phyloP scores from a whole-genome alignment of 1,139 yeast species.

The Yamadazyma songkhlaensis region DNA sequence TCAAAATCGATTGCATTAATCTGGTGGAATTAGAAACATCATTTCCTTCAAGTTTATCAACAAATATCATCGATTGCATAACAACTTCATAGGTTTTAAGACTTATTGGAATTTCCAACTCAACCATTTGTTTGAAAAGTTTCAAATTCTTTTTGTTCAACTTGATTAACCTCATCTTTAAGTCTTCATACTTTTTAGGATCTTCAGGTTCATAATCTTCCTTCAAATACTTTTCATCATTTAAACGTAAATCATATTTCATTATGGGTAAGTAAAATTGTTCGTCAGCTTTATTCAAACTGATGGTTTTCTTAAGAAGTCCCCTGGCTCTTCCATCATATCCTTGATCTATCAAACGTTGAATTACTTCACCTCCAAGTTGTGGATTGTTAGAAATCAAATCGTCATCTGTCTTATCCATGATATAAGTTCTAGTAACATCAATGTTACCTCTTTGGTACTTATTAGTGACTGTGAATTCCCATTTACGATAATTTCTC shows the following conservation, averaged over 20 bases:
- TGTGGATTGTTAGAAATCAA: conserved; percentile 1
- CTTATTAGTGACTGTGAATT: conserved; percentile 7
- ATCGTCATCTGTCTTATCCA: conserved; percentile 7
- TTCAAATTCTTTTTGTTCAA: conserved; percentile 18
- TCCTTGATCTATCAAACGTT: conserved; percentile 3
- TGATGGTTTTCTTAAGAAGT: conserved; percentile 13
- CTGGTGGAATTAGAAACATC: conserved; percentile 25
- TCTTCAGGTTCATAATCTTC: conserved; percentile 3
- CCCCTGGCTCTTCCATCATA: conserved; percentile 1
- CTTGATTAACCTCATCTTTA: neutral
- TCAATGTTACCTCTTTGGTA: conserved; percentile 9
- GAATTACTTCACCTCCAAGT: conserved; percentile 24
- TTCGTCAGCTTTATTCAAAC: conserved; percentile 3
- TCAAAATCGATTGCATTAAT: conserved; percentile 31
- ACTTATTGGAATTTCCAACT: conserved; percentile 26
- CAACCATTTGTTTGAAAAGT: conserved; percentile 41
- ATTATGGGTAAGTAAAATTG: conserved; percentile 23
- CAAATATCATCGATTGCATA: conserved; percentile 39
- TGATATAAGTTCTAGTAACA: conserved; percentile 9
- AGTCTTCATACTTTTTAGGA: neutral
- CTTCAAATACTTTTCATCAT: conserved; percentile 23
- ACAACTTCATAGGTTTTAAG: conserved; percentile 39
- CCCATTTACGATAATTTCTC: conserved; percentile 33
- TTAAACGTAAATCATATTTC: conserved; percentile 19
- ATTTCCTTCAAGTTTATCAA: conserved; percentile 28